Conservation (phyloP, 1,284 basidiomycete genomes). For the Trichosporon sp. region DNA sequence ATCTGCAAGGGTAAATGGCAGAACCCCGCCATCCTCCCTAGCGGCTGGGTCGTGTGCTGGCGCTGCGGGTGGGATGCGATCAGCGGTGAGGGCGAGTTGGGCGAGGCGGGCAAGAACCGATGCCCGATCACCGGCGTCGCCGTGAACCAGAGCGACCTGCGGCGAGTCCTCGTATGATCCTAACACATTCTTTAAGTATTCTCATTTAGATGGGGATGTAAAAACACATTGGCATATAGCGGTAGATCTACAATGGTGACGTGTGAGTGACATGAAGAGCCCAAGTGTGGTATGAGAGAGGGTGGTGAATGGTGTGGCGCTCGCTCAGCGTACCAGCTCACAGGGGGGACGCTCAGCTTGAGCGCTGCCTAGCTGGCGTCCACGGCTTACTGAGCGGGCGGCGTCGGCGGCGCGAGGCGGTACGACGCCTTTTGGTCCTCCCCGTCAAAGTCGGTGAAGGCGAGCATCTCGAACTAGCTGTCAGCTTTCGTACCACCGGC, state of each 20-base stretch:
- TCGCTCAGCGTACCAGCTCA: too few species aligned
- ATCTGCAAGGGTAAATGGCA: slow-evolving; percentile 70
- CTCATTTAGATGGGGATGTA: neutral
- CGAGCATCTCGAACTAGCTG: slow-evolving; percentile 35
- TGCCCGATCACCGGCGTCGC: slow-evolving; percentile 84
- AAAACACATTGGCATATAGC: slow-evolving; percentile 3
- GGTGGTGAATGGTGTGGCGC: neutral
- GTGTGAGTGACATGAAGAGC: neutral
- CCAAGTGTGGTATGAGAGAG: neutral
- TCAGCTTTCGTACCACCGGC: neutral
- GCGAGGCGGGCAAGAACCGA: slow-evolving; percentile 50
- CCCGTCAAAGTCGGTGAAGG: slow-evolving; percentile 32
- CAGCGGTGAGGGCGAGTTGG: slow-evolving; percentile 54
- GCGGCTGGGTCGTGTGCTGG: slow-evolving; percentile 95
- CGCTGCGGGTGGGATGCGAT: slow-evolving; percentile 84
- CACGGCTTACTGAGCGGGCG: slow-evolving; percentile 5
- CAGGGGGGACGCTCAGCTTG: neutral
- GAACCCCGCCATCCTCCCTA: slow-evolving; percentile 86
- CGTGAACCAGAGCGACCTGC: slow-evolving; percentile 70
- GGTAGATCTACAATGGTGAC: neutral
- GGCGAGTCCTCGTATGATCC: slow-evolving; percentile 70
- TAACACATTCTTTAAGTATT: neutral
- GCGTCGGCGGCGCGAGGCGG: slow-evolving; percentile 16
- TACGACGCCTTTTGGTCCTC: slow-evolving; percentile 46
- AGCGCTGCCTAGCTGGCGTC: neutral